phyloP scores from a whole-genome alignment of 495 filamentous ascomycete genomes.

The Aspergillus bertholletiae region DNA sequence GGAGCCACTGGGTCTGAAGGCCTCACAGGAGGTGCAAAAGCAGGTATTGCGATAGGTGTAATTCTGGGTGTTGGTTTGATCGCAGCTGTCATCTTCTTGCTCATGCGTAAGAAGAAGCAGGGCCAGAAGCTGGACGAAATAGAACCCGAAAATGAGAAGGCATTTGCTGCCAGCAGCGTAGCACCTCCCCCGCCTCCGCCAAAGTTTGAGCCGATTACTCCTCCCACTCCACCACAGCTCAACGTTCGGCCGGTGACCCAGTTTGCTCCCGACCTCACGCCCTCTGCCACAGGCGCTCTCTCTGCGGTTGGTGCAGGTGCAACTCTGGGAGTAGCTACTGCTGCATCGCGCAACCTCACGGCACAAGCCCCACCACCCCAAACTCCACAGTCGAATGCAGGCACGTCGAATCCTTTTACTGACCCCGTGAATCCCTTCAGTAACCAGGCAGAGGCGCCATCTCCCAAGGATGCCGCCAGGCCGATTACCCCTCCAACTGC shows the following conservation, averaged over 20 bases:
- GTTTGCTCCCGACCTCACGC: slow-evolving; percentile 68
- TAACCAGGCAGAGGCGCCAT: slow-evolving; percentile 40
- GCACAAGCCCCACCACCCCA: slow-evolving; percentile 32
- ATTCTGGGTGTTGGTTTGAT: slow-evolving; percentile 61
- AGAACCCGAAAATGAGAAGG: slow-evolving; percentile 58
- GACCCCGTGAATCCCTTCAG: slow-evolving; percentile 54
- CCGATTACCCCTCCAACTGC: slow-evolving; percentile 9
- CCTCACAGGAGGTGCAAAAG: slow-evolving; percentile 66
- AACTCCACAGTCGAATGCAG: slow-evolving; percentile 40
- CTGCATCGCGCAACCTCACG: slow-evolving; percentile 35
- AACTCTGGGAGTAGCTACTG: slow-evolving; percentile 19
- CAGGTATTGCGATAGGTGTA: slow-evolving; percentile 80
- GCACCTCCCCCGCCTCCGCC: slow-evolving; percentile 34
- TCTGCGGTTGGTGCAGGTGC: slow-evolving; percentile 33
- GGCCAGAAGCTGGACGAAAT: slow-evolving; percentile 28
- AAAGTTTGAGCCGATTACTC: slow-evolving; percentile 16
- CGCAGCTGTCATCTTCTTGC: slow-evolving; percentile 58
- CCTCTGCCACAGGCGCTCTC: slow-evolving; percentile 36
- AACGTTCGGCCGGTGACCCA: slow-evolving; percentile 86
- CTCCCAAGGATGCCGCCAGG: slow-evolving; percentile 15
- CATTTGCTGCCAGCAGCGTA: slow-evolving; percentile 28
- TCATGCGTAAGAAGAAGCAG: slow-evolving; percentile 59
- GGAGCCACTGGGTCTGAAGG: slow-evolving; percentile 35
- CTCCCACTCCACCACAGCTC: slow-evolving; percentile 70
- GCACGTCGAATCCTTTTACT: slow-evolving; percentile 39